These are phyloP conservation scores for Penicillium samsonianum DNA, from an alignment of 495 filamentous ascomycete genomes.

Conservation along the genomic window DNA sequence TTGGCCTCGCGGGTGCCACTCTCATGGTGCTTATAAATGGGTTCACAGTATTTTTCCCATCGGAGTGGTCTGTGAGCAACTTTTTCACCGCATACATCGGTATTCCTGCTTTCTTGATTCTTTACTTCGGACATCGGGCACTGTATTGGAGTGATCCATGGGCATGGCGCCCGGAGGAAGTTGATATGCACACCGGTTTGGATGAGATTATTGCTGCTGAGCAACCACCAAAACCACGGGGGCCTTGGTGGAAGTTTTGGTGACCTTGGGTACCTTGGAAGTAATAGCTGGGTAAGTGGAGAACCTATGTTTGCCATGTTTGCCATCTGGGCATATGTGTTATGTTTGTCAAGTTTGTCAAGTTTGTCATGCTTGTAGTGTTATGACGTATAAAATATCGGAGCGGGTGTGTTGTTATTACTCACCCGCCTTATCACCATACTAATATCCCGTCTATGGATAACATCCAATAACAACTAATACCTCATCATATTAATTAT, in stretches of 20 bases:
- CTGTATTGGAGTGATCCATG: conserved; percentile 52
- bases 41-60: conserved; percentile 62
- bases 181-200: conserved; percentile 59
- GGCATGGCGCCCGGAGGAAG: conserved; percentile 51
- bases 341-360: neutral
- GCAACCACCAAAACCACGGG: conserved; percentile 32
- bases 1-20: conserved; percentile 49
- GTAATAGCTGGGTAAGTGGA: too few species aligned
- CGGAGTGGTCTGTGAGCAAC: conserved; percentile 48
- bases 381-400: neutral
- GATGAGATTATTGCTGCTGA: conserved; percentile 56
- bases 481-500: neutral
- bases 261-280: too few species aligned
- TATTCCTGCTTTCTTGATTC: conserved; percentile 56
- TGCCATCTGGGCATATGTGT: too few species aligned
- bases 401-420: neutral
- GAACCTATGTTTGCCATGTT: too few species aligned
- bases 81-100: conserved; percentile 68
- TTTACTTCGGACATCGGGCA: conserved; percentile 57
- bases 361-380: neutral
- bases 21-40: conserved; percentile 62
- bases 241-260: conserved; percentile 38
- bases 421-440: conserved; percentile 11
- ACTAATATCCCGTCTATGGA: neutral
- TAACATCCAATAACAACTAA: neutral